Conservation (phyloP, 1,284 basidiomycete species). For the Hypsizygus ulmarius region DNA sequence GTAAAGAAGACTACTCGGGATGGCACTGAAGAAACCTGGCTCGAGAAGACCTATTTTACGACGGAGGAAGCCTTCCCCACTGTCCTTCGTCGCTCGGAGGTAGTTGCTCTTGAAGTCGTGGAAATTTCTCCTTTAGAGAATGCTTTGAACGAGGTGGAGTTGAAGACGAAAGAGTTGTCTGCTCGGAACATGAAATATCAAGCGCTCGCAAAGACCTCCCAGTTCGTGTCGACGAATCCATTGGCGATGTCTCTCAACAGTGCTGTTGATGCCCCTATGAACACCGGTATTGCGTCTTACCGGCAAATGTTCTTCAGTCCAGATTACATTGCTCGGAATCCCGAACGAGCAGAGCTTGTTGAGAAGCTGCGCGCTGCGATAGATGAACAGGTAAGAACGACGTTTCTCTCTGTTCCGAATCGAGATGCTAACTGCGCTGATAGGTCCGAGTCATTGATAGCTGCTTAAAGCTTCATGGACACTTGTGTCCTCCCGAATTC, state of each 20-base stretch:
- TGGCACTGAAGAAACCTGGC: conserved; percentile 76
- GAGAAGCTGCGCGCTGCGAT: conserved; percentile 73
- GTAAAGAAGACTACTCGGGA: conserved; percentile 60
- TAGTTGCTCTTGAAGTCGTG: conserved; percentile 70
- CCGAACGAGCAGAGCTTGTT: conserved; percentile 69
- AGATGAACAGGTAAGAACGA: conserved; percentile 70
- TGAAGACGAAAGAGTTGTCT: conserved; percentile 74
- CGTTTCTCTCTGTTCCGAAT: not conserved
- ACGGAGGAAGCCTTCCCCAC: conserved; percentile 93
- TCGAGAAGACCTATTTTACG: conserved; percentile 84
- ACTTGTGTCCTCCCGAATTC: conserved; percentile 85
- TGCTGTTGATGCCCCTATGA: conserved; percentile 80
- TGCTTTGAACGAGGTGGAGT: conserved; percentile 78
- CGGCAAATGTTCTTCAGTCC: conserved; percentile 75
- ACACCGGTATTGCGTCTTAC: conserved; percentile 77
- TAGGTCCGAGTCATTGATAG: conserved; percentile 80
- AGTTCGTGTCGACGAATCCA: conserved; percentile 75
- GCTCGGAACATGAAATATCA: conserved; percentile 72
- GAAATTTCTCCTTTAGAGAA: conserved; percentile 88
- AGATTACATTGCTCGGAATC: conserved; percentile 66
- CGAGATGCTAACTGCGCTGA: conserved; percentile 9
- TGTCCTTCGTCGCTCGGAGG: conserved; percentile 86
- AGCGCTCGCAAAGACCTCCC: conserved; percentile 72
- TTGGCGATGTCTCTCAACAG: conserved; percentile 87
- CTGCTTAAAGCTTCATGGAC: conserved; percentile 81